Conservation (phyloP, 73 alveolate species). For the Paramecium pentaurelia region DNA sequence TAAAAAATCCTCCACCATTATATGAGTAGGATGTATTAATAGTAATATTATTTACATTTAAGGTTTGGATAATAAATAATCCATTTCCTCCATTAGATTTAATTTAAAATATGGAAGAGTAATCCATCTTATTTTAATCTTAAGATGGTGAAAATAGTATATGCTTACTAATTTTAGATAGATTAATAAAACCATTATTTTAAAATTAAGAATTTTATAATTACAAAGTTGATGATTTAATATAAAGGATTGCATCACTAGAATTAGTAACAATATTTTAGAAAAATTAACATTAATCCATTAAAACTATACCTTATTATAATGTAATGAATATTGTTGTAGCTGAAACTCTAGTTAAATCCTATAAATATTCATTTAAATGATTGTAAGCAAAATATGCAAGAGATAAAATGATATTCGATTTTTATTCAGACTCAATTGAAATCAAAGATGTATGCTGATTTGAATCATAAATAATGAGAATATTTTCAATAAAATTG, state of each 20-base stretch:
- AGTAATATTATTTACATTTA: not conserved
- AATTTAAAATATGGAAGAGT: not conserved
- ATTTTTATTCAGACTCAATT: not conserved
- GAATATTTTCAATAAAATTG: not conserved
- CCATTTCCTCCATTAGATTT: not conserved
- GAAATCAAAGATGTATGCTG: not conserved
- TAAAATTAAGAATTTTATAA: not conserved
- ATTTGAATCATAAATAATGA: not conserved
- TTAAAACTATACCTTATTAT: not conserved
- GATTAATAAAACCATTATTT: not conserved
- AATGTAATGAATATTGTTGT: not conserved
- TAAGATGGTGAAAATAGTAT: not conserved
- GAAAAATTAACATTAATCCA: not conserved
- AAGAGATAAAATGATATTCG: not conserved
- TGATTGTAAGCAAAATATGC: not conserved
- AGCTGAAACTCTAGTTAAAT: not conserved
- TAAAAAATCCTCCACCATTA: not conserved
- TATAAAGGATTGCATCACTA: not conserved
- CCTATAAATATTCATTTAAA: not conserved
- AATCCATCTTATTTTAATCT: not conserved
- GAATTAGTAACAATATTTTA: not conserved
- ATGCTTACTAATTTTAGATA: not conserved
- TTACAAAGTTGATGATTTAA: not conserved
- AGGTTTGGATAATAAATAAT: not conserved
- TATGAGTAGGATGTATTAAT: not conserved